Percentiles rank a stretch among this genome's conserved stretches.
phyloP scores from a whole-genome alignment of 192 early-diverging fungal genomes.

The Podochytrium sp. region DNA sequence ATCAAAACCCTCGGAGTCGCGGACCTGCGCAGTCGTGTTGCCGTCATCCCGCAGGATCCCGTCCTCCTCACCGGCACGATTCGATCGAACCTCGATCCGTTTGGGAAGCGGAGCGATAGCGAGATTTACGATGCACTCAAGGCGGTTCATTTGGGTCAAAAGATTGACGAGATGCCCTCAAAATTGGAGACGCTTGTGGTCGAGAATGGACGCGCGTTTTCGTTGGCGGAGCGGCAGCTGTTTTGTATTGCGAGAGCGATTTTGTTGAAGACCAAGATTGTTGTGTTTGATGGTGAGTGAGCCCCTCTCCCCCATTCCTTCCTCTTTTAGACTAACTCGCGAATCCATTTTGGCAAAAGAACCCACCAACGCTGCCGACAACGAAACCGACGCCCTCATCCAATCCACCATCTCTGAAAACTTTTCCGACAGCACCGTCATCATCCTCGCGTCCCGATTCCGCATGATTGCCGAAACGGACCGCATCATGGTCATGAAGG shows the following conservation, averaged over 20 bases:
- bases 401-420: constrained; percentile 54
- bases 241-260: constrained; percentile 63
- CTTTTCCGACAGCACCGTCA: constrained; percentile 53
- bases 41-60: constrained; percentile 90
- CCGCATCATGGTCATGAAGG: constrained; percentile 57
- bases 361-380: constrained; percentile 59
- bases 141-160: constrained; percentile 58
- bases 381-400: constrained; percentile 52
- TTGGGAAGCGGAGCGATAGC: constrained; percentile 56
- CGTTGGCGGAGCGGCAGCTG: constrained; percentile 56
- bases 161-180: constrained; percentile 48
- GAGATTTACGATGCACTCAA: constrained; percentile 72
- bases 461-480: constrained; percentile 56
- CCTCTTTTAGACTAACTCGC: constrained; percentile 1
- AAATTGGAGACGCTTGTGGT: constrained; percentile 56
- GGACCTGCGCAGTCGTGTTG: constrained; percentile 70
- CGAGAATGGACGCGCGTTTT: constrained; percentile 67
- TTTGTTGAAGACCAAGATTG: constrained; percentile 50
- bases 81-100: constrained; percentile 87
- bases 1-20: constrained; percentile 65
- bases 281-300: constrained; percentile 64
- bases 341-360: constrained; percentile 24
- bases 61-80: constrained; percentile 76
- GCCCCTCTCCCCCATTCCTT: constrained; percentile 36
- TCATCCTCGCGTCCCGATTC: constrained; percentile 54